Base-by-base conservation (phyloP, 176 grass and related monocot species). In the Bromus sterilis region DNA sequence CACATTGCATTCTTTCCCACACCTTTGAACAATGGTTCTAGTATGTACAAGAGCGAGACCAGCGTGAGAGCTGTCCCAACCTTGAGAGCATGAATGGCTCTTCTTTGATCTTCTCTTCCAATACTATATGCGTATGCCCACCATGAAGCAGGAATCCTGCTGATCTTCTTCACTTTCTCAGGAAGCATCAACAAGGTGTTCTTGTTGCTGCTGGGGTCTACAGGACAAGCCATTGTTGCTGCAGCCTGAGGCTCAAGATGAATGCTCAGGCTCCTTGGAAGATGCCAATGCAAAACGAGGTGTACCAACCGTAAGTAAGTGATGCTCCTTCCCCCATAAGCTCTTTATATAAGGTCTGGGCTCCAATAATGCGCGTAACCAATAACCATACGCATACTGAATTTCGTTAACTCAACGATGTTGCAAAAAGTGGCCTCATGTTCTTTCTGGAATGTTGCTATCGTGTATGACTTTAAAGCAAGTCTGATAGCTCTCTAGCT, bases 1-100 rank as follows among this genome's bases (percentile, higher is more conserved):
- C 95, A 98, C 92, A 98, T 98, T 76, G 95, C 92, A 80, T 93
- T 93, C 75, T 93, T 87, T 25, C 94, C 94, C 0, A 97, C 26
- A 12, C 85, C 89, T 74, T 92, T 55, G 84, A 97, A 97, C 67
- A 97, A 85, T 4, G 94, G 94, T 62, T 94, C 80, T 11, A 90
- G 80, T 69, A 97, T 89, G 66, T 97, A 97, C 35, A 97, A 76
- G 34, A 89, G 85, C 18, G 94, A 97, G 20, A 97, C 91, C n/a
- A 88, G 66, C 62, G 92, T 91, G 55, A 98, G 85, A 69, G 92
- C 78, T 12, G 80, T 63, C 56, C 95, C 95, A 16, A 91, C 92
- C 79, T 98, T 95, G 37, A 95, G 81, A 82, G 92, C 92, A 84
- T 98, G 95, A 40, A 98, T 40, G 12, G 76, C 51, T 80, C 90